phyloP scores from a whole-genome alignment of 2,329 filamentous ascomycete genomes.

The Neonectria hederae region DNA sequence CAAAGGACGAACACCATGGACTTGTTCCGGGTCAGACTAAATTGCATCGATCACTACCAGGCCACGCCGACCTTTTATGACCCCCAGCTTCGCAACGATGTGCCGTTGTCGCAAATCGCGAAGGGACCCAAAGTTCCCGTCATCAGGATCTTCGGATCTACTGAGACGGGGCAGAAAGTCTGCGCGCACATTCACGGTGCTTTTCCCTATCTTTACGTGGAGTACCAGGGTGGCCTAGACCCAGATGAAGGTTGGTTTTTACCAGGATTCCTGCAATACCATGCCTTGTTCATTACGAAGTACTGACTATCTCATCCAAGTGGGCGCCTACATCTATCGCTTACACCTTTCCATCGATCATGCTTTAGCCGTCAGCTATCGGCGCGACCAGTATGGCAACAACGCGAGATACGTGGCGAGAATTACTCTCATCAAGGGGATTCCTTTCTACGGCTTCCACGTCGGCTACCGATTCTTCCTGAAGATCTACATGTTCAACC shows the following conservation, averaged over 20 bases:
- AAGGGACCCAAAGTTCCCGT: constrained; percentile 82
- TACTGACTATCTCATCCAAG: constrained; percentile 52
- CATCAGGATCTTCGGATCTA: constrained; percentile 90
- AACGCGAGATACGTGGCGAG: constrained; percentile 81
- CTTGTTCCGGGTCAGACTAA: constrained; percentile 87
- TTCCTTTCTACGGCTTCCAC: constrained; percentile 95
- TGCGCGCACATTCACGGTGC: constrained; percentile 96
- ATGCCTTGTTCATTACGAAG: neutral
- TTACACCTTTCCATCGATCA: constrained; percentile 91
- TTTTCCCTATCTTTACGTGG: constrained; percentile 94
- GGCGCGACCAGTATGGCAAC: constrained; percentile 75
- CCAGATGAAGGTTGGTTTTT: constrained; percentile 70
- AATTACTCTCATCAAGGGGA: constrained; percentile 89
- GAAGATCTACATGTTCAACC: constrained; percentile 95
- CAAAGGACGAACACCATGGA: constrained; percentile 54
- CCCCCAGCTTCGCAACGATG: constrained; percentile 75
- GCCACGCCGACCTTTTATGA: constrained; percentile 81
- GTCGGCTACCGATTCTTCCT: constrained; percentile 91
- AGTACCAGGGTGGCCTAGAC: constrained; percentile 77
- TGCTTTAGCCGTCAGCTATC: constrained; percentile 86
- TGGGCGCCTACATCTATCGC: constrained; percentile 77
- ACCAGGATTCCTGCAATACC: neutral
- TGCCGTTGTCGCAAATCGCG: constrained; percentile 65
- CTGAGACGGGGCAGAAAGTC: constrained; percentile 93
- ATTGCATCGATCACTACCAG: constrained; percentile 97